phyloP scores from a whole-genome alignment of 2,329 filamentous ascomycete genomes.

The Periglandula ipomoeae region DNA sequence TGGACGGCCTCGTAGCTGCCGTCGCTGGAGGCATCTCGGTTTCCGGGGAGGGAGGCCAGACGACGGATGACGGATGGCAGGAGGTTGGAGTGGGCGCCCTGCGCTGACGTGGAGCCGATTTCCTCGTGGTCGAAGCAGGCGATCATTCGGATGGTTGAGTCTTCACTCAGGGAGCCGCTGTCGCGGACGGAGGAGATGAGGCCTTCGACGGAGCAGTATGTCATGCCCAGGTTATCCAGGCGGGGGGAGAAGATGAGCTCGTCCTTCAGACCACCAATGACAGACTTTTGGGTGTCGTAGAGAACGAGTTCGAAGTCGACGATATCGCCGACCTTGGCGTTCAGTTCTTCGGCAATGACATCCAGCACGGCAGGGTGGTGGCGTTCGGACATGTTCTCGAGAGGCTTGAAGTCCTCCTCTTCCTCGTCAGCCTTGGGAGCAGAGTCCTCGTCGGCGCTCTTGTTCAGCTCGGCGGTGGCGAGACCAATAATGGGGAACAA shows the following conservation, averaged over 20 bases:
- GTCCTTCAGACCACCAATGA: conserved; percentile 79
- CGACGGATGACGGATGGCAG: conserved; percentile 80
- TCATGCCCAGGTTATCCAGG: conserved; percentile 93
- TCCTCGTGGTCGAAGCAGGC: conserved; percentile 97
- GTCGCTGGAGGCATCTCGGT: conserved; percentile 57
- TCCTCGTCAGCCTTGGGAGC: conserved; percentile 28
- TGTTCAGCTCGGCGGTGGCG: conserved; percentile 79
- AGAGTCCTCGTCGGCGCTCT: conserved; percentile 46
- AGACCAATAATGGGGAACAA: conserved; percentile 89
- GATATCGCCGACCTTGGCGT: conserved; percentile 59
- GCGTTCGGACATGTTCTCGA: conserved; percentile 68
- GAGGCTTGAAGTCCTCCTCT: conserved; percentile 59
- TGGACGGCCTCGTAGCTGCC: conserved; percentile 46
- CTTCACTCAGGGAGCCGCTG: conserved; percentile 57
- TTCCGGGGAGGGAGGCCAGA: conserved; percentile 67
- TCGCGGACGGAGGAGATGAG: conserved; percentile 69
- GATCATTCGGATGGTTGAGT: conserved; percentile 79
- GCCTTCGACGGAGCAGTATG: conserved; percentile 81
- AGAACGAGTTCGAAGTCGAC: conserved; percentile 95
- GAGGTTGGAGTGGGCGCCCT: conserved; percentile 88
- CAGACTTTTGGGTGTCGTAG: conserved; percentile 89
- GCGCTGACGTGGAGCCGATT: conserved; percentile 84
- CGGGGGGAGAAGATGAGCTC: conserved; percentile 96
- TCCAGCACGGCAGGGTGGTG: conserved; percentile 86
- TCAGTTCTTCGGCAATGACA: conserved; percentile 72